Evolutionary conservation across 108 stramenopile genomes (phyloP).

Genomic region (Cyclotella cryptica): DNA sequence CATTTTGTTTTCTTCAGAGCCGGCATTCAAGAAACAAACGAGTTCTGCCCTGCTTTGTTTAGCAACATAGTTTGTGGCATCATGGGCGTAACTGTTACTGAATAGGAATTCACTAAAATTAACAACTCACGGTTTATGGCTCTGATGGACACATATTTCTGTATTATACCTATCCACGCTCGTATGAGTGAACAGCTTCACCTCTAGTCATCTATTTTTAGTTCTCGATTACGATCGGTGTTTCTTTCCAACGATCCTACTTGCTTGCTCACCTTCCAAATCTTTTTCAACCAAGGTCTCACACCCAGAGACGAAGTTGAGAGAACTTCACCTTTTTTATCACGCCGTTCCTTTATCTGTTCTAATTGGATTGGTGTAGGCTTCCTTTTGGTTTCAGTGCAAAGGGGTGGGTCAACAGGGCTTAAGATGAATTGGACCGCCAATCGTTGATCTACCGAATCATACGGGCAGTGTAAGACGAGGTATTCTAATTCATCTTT

Average conservation of each 20-base stretch:
- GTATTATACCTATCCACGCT: too few species aligned
- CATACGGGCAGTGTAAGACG: constrained; percentile 48
- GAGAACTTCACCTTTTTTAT: constrained; percentile 35
- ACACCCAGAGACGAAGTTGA: constrained; percentile 30
- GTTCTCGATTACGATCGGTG: background rate
- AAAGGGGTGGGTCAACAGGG: constrained; percentile 37
- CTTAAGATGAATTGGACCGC: constrained; percentile 43
- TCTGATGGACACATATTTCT: too few species aligned
- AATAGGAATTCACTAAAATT: too few species aligned
- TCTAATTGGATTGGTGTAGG: constrained; percentile 50
- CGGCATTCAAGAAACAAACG: too few species aligned
- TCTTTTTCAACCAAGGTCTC: constrained; percentile 49
- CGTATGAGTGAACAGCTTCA: too few species aligned
- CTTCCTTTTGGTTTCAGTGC: constrained; percentile 13
- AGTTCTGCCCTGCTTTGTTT: too few species aligned
- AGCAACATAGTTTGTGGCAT: too few species aligned
- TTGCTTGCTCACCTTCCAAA: constrained; percentile 53
- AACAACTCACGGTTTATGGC: too few species aligned
- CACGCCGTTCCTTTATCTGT: constrained; percentile 44
- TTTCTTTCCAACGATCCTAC: constrained; percentile 43
- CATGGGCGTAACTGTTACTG: background rate
- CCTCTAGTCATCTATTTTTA: too few species aligned
- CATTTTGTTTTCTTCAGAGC: background rate
- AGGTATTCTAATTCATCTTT: constrained; percentile 51
- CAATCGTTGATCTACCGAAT: constrained; percentile 40